Percentiles rank a stretch among this genome's conserved stretches.
Evolutionary conservation across 108 stramenopile species (phyloP).

Genomic region (Bacterosira constricta): DNA sequence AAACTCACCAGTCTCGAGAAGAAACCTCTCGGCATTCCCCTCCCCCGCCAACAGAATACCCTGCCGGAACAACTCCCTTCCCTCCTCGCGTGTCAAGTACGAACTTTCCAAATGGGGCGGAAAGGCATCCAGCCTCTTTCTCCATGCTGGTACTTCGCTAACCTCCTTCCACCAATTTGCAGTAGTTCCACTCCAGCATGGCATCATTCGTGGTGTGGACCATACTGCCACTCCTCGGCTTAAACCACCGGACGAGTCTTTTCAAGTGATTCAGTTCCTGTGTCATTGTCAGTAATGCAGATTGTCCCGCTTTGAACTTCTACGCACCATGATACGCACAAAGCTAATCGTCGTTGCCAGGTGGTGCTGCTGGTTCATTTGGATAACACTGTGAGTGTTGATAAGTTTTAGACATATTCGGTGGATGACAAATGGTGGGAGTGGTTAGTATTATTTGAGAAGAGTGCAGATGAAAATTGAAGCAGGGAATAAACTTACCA

Average conservation of each 20-base stretch:
- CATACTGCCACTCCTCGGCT: slow-evolving; percentile 68
- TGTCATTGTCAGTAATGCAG: neutral
- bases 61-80: slow-evolving; percentile 62
- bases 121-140: slow-evolving; percentile 66
- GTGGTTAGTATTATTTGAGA: too few species aligned
- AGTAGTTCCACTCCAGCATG: slow-evolving; percentile 65
- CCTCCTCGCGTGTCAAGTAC: slow-evolving; percentile 78
- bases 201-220: slow-evolving; percentile 73
- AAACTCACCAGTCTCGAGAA: slow-evolving; percentile 56
- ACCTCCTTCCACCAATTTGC: slow-evolving; percentile 34
- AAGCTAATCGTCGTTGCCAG: too few species aligned
- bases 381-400: too few species aligned
- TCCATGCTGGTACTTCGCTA: slow-evolving; percentile 45
- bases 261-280: neutral
- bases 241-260: neutral
- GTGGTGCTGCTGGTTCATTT: too few species aligned
- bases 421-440: neutral
- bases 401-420: too few species aligned
- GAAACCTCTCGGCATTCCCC: slow-evolving; percentile 50
- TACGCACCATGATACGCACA: neutral
- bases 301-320: neutral
- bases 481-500: too few species aligned
- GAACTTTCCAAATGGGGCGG: slow-evolving; percentile 80
- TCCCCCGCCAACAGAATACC: slow-evolving; percentile 44
- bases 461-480: too few species aligned